Evolutionary conservation across 2,329 filamentous ascomycete genomes (phyloP).

Genomic region (Trichocomaceae sp.): DNA sequence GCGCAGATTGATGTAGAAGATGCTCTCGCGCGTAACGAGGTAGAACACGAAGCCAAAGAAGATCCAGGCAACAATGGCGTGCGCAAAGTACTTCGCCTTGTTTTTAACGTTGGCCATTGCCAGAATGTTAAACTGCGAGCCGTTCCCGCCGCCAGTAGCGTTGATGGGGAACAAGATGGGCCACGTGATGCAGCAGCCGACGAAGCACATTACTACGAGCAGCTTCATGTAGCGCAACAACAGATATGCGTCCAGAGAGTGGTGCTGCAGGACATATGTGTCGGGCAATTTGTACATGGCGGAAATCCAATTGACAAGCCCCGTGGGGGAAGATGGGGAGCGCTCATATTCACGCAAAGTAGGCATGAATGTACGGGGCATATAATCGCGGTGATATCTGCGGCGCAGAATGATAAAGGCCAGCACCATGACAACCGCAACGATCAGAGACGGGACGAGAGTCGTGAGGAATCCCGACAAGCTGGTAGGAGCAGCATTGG

Average conservation of each 20-base stretch:
- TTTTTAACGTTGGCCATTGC: constrained; percentile 67
- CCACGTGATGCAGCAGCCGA: constrained; percentile 78
- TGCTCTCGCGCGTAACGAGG: constrained; percentile 76
- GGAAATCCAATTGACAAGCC: constrained; percentile 61
- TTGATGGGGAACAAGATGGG: constrained; percentile 86
- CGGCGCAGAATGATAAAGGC: constrained; percentile 47
- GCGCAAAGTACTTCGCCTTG: constrained; percentile 69
- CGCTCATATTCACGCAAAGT: constrained; percentile 49
- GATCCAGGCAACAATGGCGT: constrained; percentile 71
- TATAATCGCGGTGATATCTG: constrained; percentile 46
- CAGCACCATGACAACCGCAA: constrained; percentile 42
- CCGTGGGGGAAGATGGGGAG: constrained; percentile 53
- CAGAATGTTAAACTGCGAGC: constrained; percentile 66
- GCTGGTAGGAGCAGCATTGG: constrained; percentile 26
- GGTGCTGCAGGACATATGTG: constrained; percentile 77
- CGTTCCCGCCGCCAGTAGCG: constrained; percentile 64
- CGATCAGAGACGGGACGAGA: constrained; percentile 41
- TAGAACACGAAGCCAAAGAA: constrained; percentile 87
- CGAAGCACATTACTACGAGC: constrained; percentile 68
- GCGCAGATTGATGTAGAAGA: constrained; percentile 87
- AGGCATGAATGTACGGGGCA: constrained; percentile 50
- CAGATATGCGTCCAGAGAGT: constrained; percentile 86
- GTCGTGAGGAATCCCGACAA: constrained; percentile 45
- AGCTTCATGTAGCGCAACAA: constrained; percentile 84
- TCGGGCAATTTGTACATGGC: constrained; percentile 64